These are phyloP conservation scores for Penicillium coprophilum DNA, from an alignment of 495 filamentous ascomycete species.

Conservation along the genomic window DNA sequence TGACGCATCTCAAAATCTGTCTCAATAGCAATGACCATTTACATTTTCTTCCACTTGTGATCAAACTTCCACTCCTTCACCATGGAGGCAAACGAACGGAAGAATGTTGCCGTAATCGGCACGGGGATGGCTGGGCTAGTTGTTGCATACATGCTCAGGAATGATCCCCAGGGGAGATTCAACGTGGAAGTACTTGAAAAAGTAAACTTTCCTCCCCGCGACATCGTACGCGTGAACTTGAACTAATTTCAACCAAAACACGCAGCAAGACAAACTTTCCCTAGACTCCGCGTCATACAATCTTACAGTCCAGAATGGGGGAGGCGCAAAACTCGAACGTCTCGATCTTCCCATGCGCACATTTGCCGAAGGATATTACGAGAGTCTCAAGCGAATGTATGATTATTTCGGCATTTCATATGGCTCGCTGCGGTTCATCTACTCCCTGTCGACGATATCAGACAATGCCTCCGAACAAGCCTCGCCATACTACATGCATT, in stretches of 20 bases:
- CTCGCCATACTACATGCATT: slow-evolving; percentile 13
- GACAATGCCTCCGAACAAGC: slow-evolving; percentile 17
- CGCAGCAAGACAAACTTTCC: slow-evolving; percentile 23
- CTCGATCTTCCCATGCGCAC: slow-evolving; percentile 59
- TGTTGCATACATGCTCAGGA: slow-evolving; percentile 49
- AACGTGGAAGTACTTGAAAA: slow-evolving; percentile 49
- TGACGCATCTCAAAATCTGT: neutral
- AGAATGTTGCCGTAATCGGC: slow-evolving; percentile 51
- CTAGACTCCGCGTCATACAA: slow-evolving; percentile 27
- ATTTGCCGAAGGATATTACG: slow-evolving; percentile 55
- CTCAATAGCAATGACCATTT: neutral
- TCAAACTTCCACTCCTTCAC: neutral
- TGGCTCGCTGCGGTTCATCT: slow-evolving; percentile 35
- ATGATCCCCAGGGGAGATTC: slow-evolving; percentile 43
- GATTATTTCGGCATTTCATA: slow-evolving; percentile 49
- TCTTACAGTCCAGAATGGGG: slow-evolving; percentile 9
- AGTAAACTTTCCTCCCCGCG: slow-evolving; percentile 24
- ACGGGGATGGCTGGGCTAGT: slow-evolving; percentile 57
- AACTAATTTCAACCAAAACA: neutral
- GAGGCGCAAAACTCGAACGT: slow-evolving; percentile 6
- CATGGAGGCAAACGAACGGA: slow-evolving; percentile 3
- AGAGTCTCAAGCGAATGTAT: slow-evolving; percentile 55
- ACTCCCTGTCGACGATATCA: slow-evolving; percentile 41
- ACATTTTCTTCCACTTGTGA: neutral
- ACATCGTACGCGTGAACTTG: neutral